Conservation (phyloP, 768 basidiomycete species). For the Melanogaster broomeanus region DNA sequence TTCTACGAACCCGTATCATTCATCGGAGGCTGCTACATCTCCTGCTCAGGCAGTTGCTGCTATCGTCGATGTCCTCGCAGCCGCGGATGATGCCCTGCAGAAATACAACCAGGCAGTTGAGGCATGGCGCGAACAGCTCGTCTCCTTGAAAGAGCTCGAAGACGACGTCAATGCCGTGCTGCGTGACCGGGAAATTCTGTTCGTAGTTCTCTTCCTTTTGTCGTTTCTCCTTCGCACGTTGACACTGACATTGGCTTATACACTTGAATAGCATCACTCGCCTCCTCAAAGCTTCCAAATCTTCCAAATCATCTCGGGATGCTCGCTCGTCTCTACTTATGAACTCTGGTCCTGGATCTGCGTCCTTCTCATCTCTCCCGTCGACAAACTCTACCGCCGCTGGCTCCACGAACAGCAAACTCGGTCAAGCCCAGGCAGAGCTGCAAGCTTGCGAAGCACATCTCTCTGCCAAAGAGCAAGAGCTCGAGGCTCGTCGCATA, state of each 20-base stretch:
- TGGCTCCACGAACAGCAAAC: conserved; percentile 41
- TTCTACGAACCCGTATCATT: conserved; percentile 44
- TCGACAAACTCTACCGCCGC: conserved; percentile 29
- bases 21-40: conserved; percentile 5
- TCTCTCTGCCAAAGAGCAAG: conserved; percentile 67
- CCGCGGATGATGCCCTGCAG: conserved; percentile 69
- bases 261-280: conserved; percentile 60
- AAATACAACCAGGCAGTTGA: conserved; percentile 63
- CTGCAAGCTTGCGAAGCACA: conserved; percentile 82
- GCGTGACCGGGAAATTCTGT: conserved; percentile 83
- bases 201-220: conserved; percentile 28
- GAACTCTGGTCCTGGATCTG: conserved; percentile 36
- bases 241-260: background rate
- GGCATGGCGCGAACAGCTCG: conserved; percentile 63
- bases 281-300: conserved; percentile 76
- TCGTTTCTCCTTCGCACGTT: background rate
- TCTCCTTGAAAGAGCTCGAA: conserved; percentile 62
- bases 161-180: conserved; percentile 72
- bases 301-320: conserved; percentile 43
- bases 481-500: conserved; percentile 53
- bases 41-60: conserved; percentile 26
- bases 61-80: conserved; percentile 58
- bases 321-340: conserved; percentile 32
- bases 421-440: conserved; percentile 69
- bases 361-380: conserved; percentile 45